Base-by-base conservation (phyloP, 2,329 filamentous ascomycete species). In the Cladorrhinum sp. region DNA sequence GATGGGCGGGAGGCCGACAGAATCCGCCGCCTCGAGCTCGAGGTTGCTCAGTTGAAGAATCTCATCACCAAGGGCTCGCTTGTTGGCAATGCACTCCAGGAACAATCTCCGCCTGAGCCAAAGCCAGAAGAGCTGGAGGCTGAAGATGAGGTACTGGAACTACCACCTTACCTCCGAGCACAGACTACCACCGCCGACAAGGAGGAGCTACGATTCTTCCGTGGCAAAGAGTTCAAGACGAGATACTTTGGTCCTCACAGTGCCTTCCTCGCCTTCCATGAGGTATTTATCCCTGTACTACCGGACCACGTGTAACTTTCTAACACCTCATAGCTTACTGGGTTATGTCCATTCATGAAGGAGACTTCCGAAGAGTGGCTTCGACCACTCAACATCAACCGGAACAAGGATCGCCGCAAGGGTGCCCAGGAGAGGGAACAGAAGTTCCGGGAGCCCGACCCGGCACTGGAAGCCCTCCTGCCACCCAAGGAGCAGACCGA, bases 311-410 rank as follows among this genome's bases (percentile, higher is more conserved):
- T n/a, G 9, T 36, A 24, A 18, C 45, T 36, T 10, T 51, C 59
- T 66, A 38, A 65, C 57, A 32, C 22, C 9, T 59, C 20, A 13
- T 55, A 74, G 75, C 74, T 83, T 66, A 80, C 81, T 2, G 83
- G 84, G 2, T 75, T 86, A 50, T 82, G 78, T 50, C 80, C 82
- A 13, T 86, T 86, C 61, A 86, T 86, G 84, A 81, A 80, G 64
- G 83, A 86, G 73, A 85, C 83, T 0, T 82, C 83, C 9, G 81
- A 85, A 57, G 82, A 85, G 69, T 85, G 83, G 82, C 76, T 86
- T 58, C 78, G 80, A 55, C 83, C 84, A 7, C 78, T 85, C 50
- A 82, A 83, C 38, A 77, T 84, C 24, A 80, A 83, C 64, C 75
- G 79, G 48, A 76, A 68, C 64, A 85, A 86, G 72, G 82, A 86